Evolutionary conservation across 2,329 filamentous ascomycete species (phyloP).

Genomic region (Pestalotiopsis sp.): DNA sequence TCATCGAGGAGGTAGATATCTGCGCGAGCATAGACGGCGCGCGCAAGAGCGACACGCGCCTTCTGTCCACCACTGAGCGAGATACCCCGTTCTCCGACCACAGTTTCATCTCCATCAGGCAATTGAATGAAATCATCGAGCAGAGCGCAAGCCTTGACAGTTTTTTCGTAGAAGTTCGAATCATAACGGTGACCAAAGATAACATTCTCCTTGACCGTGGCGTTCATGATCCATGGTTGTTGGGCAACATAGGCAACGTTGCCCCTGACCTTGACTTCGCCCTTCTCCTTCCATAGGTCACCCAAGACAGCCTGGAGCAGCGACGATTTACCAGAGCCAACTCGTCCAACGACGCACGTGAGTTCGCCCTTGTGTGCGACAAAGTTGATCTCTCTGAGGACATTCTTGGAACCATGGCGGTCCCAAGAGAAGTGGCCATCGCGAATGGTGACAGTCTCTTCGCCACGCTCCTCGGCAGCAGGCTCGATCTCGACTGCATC

Average conservation of each 20-base stretch:
- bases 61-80: constrained; percentile 96
- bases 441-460: constrained; percentile 82
- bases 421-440: constrained; percentile 96
- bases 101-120: constrained; percentile 93
- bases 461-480: constrained; percentile 73
- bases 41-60: constrained; percentile 85
- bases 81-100: constrained; percentile 95
- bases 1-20: constrained; percentile 96
- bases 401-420: constrained; percentile 71
- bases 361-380: constrained; percentile 90
- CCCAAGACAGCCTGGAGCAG: constrained; percentile 86
- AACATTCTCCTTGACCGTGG: constrained; percentile 95
- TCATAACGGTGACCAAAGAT: constrained; percentile 95
- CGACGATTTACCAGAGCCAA: constrained; percentile 95
- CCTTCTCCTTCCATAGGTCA: constrained; percentile 87
- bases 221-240: constrained; percentile 96
- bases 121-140: constrained; percentile 88
- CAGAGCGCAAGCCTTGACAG: constrained; percentile 87
- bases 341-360: constrained; percentile 88
- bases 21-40: constrained; percentile 95
- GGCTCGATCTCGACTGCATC: constrained; percentile 77
- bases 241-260: constrained; percentile 90
- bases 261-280: constrained; percentile 81
- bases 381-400: constrained; percentile 83
- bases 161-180: constrained; percentile 90